Evolutionary conservation across 2,329 filamentous ascomycete genomes (phyloP).

Genomic region (Calonectria fujianensis): DNA sequence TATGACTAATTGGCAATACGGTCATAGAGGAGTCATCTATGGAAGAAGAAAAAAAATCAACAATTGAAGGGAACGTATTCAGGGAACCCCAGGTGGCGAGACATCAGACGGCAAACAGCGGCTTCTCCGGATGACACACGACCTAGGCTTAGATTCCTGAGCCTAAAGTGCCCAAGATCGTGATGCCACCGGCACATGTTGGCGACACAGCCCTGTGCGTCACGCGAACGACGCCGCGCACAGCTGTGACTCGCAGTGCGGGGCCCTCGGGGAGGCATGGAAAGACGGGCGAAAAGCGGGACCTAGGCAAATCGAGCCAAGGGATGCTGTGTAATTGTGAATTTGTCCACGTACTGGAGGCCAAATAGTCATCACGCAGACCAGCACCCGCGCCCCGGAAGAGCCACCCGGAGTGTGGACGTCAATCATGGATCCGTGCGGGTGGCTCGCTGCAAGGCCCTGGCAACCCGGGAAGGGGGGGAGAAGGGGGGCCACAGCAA

Average conservation of each 20-base stretch:
- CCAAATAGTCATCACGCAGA: slow-evolving; percentile 20
- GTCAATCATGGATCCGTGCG: slow-evolving; percentile 16
- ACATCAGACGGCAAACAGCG: slow-evolving; percentile 14
- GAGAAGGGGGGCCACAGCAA: slow-evolving; percentile 6
- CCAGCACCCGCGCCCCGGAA: slow-evolving; percentile 6
- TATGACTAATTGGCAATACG: neutral
- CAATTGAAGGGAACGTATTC: neutral
- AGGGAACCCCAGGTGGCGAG: slow-evolving; percentile 6
- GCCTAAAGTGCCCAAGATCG: neutral
- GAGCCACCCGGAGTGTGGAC: slow-evolving; percentile 12
- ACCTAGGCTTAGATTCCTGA: neutral
- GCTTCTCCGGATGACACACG: slow-evolving; percentile 22
- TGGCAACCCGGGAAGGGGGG: slow-evolving; percentile 6
- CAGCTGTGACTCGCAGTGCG: slow-evolving; percentile 44
- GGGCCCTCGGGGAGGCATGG: slow-evolving; percentile 2
- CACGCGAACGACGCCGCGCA: slow-evolving; percentile 38
- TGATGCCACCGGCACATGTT: slow-evolving; percentile 34
- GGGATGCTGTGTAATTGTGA: slow-evolving; percentile 7
- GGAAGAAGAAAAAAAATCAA: neutral
- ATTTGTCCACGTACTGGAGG: slow-evolving; percentile 3
- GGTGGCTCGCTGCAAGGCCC: slow-evolving; percentile 19
- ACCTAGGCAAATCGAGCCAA: slow-evolving; percentile 3
- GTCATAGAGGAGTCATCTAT: neutral
- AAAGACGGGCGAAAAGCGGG: slow-evolving; percentile 14
- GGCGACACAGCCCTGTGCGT: slow-evolving; percentile 42